Evolutionary conservation across 2,329 filamentous ascomycete genomes (phyloP).

Genomic region (Cercospora canescens): DNA sequence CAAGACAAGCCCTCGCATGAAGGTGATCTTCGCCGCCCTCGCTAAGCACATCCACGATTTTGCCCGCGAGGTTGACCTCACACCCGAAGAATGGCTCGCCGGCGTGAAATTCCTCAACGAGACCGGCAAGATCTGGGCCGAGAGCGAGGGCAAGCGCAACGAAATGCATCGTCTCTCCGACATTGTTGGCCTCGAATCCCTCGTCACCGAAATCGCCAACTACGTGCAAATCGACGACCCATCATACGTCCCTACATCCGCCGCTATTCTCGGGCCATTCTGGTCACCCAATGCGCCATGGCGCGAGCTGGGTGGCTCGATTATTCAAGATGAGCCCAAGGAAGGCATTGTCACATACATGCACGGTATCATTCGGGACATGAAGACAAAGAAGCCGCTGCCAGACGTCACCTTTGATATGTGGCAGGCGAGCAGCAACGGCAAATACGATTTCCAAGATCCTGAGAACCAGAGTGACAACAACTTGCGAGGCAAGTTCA

Average conservation of each 20-base stretch:
- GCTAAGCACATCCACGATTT: conserved; percentile 78
- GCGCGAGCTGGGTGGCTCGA: conserved; percentile 64
- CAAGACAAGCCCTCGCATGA: conserved; percentile 64
- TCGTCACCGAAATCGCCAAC: conserved; percentile 68
- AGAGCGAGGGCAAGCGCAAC: conserved; percentile 66
- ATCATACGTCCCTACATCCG: conserved; percentile 66
- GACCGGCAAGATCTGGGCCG: conserved; percentile 62
- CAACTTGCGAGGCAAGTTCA: conserved; percentile 77
- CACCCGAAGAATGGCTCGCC: conserved; percentile 73
- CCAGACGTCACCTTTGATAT: conserved; percentile 71
- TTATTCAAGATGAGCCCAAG: conserved; percentile 63
- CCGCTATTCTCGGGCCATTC: conserved; percentile 75
- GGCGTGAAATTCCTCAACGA: conserved; percentile 76
- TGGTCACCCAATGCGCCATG: conserved; percentile 73
- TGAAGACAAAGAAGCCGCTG: conserved; percentile 65
- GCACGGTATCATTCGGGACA: conserved; percentile 67
- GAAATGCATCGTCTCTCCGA: conserved; percentile 74
- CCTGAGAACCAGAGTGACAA: conserved; percentile 69
- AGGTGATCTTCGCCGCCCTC: conserved; percentile 62
- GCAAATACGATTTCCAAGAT: conserved; percentile 70
- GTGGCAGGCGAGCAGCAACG: conserved; percentile 76
- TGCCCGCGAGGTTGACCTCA: conserved; percentile 74
- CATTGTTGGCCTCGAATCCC: conserved; percentile 70
- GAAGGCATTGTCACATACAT: conserved; percentile 64
- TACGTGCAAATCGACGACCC: conserved; percentile 61